Evolutionary conservation across 2,329 filamentous ascomycete genomes (phyloP).

Genomic region (Zalaria sp.): DNA sequence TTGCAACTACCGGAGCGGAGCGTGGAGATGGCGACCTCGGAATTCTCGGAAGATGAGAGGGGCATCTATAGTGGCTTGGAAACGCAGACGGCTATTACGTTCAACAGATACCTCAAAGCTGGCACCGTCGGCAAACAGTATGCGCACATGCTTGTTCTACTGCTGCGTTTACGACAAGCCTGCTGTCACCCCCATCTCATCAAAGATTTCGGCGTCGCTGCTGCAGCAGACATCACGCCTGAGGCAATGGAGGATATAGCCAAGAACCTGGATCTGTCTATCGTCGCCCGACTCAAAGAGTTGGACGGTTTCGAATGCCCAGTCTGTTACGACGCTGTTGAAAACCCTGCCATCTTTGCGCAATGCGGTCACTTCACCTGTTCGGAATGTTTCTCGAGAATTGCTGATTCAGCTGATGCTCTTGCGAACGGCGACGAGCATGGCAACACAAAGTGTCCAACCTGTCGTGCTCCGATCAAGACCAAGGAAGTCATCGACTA

Average conservation of each 20-base stretch:
- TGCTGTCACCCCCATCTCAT: slow-evolving; percentile 66
- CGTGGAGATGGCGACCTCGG: slow-evolving; percentile 45
- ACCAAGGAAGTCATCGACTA: slow-evolving; percentile 60
- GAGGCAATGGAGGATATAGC: slow-evolving; percentile 50
- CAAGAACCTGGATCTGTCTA: slow-evolving; percentile 41
- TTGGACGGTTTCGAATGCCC: slow-evolving; percentile 60
- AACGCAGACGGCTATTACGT: slow-evolving; percentile 48
- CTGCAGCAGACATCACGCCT: slow-evolving; percentile 32
- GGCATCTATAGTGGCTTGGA: slow-evolving; percentile 55
- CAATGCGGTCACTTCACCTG: slow-evolving; percentile 77
- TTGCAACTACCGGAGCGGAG: slow-evolving; percentile 51
- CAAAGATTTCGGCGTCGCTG: slow-evolving; percentile 46
- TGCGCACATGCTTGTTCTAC: slow-evolving; percentile 63
- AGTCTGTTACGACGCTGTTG: slow-evolving; percentile 63
- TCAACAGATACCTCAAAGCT: slow-evolving; percentile 62
- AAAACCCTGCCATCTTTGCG: slow-evolving; percentile 63
- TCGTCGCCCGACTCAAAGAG: slow-evolving; percentile 52
- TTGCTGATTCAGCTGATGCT: slow-evolving; percentile 47
- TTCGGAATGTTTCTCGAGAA: slow-evolving; percentile 56
- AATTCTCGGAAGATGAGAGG: slow-evolving; percentile 52
- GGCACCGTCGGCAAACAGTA: slow-evolving; percentile 61
- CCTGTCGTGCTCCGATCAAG: slow-evolving; percentile 56
- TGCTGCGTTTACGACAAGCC: slow-evolving; percentile 66
- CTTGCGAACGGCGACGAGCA: slow-evolving; percentile 47
- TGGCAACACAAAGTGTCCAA: slow-evolving; percentile 48